A percentile compares a stretch with the other conserved stretches of the same genome.
Evolutionary conservation across 2,329 filamentous ascomycete genomes (phyloP).

Genomic region (Colletotrichum zoysiae): DNA sequence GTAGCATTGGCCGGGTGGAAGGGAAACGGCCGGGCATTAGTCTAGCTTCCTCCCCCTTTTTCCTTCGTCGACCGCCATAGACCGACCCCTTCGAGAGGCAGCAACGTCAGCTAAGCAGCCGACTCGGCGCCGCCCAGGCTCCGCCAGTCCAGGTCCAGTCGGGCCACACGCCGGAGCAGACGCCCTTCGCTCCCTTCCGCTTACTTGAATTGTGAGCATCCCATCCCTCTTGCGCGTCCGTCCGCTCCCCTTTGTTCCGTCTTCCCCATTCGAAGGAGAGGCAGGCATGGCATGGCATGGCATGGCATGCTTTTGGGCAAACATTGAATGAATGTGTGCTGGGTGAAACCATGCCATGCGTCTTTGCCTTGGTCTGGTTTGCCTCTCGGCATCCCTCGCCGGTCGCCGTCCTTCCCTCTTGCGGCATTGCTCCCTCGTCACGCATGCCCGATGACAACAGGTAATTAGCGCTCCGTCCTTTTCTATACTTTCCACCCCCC

Average conservation of each 20-base stretch:
- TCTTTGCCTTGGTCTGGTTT: not conserved
- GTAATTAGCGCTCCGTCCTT: not conserved
- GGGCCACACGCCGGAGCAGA: not conserved
- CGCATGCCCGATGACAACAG: not conserved
- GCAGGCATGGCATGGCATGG: too few species aligned
- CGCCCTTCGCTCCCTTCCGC: conserved; percentile 8
- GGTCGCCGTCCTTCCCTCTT: not conserved
- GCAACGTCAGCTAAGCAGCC: conserved; percentile 5
- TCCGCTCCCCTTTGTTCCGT: conserved; percentile 1
- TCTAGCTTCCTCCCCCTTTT: not conserved
- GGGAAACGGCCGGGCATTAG: conserved; percentile 32
- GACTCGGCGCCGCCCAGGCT: conserved; percentile 9
- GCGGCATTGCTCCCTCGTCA: not conserved
- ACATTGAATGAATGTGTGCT: not conserved
- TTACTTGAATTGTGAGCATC: not conserved
- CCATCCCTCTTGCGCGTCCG: not conserved
- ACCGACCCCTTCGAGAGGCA: not conserved
- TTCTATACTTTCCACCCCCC: not conserved
- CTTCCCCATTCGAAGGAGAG: not conserved
- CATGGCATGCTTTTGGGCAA: conserved; percentile 2
- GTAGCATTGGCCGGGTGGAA: conserved; percentile 1
- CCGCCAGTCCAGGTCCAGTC: not conserved
- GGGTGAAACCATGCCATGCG: not conserved
- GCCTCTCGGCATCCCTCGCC: not conserved
- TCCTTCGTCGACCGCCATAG: not conserved